Conservation (phyloP, 371 early-diverging fungal genomes). For the Thermomucor indicae-seudaticae region DNA sequence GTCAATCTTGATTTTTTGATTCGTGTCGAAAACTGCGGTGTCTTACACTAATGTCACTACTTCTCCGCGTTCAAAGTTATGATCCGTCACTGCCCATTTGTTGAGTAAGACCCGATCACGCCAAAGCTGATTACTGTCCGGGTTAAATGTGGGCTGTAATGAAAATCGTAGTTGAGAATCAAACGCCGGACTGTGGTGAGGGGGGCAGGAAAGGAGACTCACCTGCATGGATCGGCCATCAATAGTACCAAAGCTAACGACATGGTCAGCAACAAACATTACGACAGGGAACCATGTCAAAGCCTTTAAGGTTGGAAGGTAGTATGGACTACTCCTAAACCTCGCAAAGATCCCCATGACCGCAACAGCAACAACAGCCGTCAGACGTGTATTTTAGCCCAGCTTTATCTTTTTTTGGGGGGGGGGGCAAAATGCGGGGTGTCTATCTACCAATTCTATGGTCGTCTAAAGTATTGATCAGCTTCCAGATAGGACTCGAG, state of each 20-base stretch:
- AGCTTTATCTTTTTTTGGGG: no score
- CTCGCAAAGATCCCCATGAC: no score
- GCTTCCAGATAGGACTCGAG: conserved; percentile 50
- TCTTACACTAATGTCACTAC: conserved; percentile 74
- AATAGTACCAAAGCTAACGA: conserved; percentile 56
- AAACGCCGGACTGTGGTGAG: neutral
- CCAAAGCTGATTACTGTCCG: conserved; percentile 69
- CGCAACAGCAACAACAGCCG: no score
- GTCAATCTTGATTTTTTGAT: neutral
- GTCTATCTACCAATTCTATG: conserved; percentile 1
- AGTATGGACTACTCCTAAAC: no score
- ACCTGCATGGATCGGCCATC: conserved; percentile 75
- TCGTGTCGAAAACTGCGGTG: neutral
- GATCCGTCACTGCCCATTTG: conserved; percentile 51
- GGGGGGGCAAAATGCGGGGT: no score
- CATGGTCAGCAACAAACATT: conserved; percentile 57
- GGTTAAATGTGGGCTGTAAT: conserved; percentile 79
- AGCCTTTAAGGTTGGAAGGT: no score
- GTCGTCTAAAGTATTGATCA: conserved; percentile 35
- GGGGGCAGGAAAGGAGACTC: conserved; percentile 2
- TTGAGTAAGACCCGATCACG: conserved; percentile 80
- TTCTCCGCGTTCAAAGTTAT: conserved; percentile 68
- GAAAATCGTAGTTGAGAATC: neutral
- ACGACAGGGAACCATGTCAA: conserved; percentile 59
- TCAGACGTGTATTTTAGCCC: no score